Conservation (phyloP, 1,284 basidiomycete species). For the Ganoderma sinense region DNA sequence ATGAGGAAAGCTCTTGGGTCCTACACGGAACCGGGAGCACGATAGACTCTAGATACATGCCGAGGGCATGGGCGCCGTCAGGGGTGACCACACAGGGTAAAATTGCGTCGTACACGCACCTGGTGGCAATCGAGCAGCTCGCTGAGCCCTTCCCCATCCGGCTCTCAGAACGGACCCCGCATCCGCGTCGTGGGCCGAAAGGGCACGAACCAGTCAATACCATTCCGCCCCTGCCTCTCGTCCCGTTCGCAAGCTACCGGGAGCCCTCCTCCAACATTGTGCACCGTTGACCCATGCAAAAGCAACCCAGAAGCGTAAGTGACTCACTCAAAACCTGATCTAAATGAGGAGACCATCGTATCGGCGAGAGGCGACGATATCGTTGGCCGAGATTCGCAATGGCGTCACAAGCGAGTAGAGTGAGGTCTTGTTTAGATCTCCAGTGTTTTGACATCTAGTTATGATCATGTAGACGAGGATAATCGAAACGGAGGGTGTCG, state of each 20-base stretch:
- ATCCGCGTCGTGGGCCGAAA: neutral
- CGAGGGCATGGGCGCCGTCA: neutral
- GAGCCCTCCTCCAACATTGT: neutral
- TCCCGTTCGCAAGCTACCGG: neutral
- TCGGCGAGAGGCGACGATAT: neutral
- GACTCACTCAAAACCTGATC: neutral
- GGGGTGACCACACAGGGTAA: neutral
- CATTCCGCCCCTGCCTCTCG: neutral
- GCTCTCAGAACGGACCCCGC: neutral
- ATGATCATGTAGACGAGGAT: neutral
- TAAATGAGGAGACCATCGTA: neutral
- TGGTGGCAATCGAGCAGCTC: neutral
- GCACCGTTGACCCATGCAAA: neutral
- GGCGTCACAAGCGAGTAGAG: neutral
- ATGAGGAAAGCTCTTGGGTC: neutral
- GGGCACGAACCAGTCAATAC: neutral
- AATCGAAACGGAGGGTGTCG: neutral
- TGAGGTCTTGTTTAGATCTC: neutral
- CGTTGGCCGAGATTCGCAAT: neutral
- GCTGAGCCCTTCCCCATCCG: neutral
- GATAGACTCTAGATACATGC: neutral
- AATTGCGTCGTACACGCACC: neutral
- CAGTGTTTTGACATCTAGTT: neutral
- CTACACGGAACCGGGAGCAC: neutral
- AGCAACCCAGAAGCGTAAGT: neutral